phyloP scores from a whole-genome alignment of 352 stramenopile genomes.

The Globisporangium barbulae region DNA sequence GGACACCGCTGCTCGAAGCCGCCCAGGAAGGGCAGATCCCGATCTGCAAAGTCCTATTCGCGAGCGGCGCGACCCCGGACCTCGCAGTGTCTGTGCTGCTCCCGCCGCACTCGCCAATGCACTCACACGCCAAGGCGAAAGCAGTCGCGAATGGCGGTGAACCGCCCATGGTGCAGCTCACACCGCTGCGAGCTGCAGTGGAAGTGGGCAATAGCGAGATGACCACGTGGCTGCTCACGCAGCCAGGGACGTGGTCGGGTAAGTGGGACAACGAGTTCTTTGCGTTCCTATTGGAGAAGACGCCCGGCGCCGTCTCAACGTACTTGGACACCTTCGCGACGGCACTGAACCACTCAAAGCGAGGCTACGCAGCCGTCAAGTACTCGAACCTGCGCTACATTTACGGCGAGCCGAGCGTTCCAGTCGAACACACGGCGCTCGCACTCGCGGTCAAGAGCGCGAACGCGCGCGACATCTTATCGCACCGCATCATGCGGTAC shows the following conservation, averaged over 20 bases:
- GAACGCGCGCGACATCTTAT: conserved; percentile 41
- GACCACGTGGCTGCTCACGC: conserved; percentile 40
- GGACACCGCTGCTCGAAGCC: conserved; percentile 61
- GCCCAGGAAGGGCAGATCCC: conserved; percentile 52
- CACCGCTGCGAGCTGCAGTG: conserved; percentile 42
- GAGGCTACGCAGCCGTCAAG: conserved; percentile 42
- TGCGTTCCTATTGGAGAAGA: conserved; percentile 49
- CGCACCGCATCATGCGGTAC: conserved; percentile 54
- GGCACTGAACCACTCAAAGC: conserved; percentile 44
- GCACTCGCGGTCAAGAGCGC: conserved; percentile 36
- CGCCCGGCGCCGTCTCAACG: conserved; percentile 28
- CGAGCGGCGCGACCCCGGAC: conserved; percentile 37
- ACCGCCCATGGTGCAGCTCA: conserved; percentile 24
- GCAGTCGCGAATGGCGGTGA: not conserved
- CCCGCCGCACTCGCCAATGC: not conserved
- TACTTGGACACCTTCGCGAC: conserved; percentile 57
- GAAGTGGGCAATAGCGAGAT: conserved; percentile 58
- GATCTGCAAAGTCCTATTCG: conserved; percentile 45
- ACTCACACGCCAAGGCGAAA: not conserved
- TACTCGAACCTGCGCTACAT: conserved; percentile 43
- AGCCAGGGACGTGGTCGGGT: conserved; percentile 34
- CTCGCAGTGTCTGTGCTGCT: conserved; percentile 18
- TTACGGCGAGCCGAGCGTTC: conserved; percentile 47
- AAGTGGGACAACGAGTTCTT: conserved; percentile 52
- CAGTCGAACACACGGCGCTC: conserved; percentile 45